Base-by-base conservation (phyloP, 345 rosid species). In the Camelina neglecta region DNA sequence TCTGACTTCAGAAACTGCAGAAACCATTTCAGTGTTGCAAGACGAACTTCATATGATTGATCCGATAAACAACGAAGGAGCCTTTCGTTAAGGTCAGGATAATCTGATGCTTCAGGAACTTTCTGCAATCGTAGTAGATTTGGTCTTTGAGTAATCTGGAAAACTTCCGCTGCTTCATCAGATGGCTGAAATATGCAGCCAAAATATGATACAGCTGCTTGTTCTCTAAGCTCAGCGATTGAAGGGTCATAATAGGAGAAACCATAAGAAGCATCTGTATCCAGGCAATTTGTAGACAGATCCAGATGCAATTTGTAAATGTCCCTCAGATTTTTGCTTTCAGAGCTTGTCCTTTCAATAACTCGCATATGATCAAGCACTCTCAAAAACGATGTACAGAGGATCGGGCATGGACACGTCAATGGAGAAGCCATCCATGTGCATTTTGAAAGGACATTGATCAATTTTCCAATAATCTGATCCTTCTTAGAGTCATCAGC, bases 1-100 rank as follows among this genome's bases (percentile, higher is more conserved):
- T 51, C 68, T 35, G 84, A 83, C 53, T 85, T 84, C 69, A 94
- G 68, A 79, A 89, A 89, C 84, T 74, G 89, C 65, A 86, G 81
- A 71, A 92, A 79, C 97, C 97, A 94, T 79, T 94, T 92, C 73
- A 94, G 71, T 74, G 97, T 90, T 72, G 88, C 87, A 54, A 87
- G 88, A 64, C 91, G 92, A 83, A 92, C 96, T 83, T 94, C 99
- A 83, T 90, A 94, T 26, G 89, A 86, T 51, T 91, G 87, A 80
- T 92, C 95, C 59, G 87, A 85, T 77, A 92, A 67, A 67, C 88
- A 84, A 23, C 83, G 79, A 39, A 83, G 73, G 77, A 94, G 75
- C 86, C 84, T 85, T 60, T 86, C 91, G 35, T 72, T 80, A 56
- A 84, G 84, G 58, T 86, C 85, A 9, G 73, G 41, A 79, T 76